Evolutionary conservation across 108 stramenopile genomes (phyloP), one percentile per base, ranked within the genome.

Genomic region (Cylindrotheca fusiformis): DNA sequence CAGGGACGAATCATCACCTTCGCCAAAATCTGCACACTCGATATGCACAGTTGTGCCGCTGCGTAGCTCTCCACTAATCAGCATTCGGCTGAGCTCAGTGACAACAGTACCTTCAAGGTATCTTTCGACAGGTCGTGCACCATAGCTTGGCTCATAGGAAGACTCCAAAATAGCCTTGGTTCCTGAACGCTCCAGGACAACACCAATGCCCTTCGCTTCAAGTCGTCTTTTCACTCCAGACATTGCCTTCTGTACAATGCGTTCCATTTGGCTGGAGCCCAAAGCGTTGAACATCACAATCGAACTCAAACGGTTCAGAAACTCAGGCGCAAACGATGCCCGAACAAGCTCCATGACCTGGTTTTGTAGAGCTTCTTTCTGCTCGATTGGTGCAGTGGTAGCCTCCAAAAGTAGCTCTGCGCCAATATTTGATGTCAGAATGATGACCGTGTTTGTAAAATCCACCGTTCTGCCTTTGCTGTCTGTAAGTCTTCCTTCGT

Each of bases 401-500:
- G 66, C 57, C 22, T 78, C 77, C 4, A 91, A 68, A 20, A 96
- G 84, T 25, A 71, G 67, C 44, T 81, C 68, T 21, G 90, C 89
- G 27, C 98, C 98, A 26, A 99, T 68, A 58, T 99, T 99, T 27
- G 84, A 86, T 3, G 98, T 99, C 53, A 99, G 73, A 66, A 99
- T 95, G 53, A 99, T 80, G 56, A 97, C 84, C 14, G 94, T 82
- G 65, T 97, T 99, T n/a, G 87, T 83, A 55, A 99, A 99, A 61
- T 97, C 96, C 5, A 99, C 95, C 22, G 94, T 91, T 36, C 94
- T 75, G 19, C 97, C 97, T 65, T 97, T 93, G 48, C 77, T 77
- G 66, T 99, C 98, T 2, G 98, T 99, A 36, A 99, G 69, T 12
- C 96, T 81, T 21, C 98, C 98, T 69, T 99, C 98, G 60, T 99